Base-by-base conservation (phyloP, 1,284 basidiomycete species). In the Pterula multifida region DNA sequence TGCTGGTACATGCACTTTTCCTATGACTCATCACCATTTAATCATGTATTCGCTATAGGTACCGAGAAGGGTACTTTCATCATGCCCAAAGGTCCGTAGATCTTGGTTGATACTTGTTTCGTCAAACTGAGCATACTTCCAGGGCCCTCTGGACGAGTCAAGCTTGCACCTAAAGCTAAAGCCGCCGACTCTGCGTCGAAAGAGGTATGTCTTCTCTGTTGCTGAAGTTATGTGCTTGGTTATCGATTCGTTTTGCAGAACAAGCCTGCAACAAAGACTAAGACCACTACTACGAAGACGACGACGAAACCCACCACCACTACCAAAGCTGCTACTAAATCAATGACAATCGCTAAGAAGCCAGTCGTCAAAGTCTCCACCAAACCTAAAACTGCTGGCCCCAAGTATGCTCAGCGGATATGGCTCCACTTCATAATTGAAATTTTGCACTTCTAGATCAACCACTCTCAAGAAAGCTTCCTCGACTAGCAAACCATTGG, bases 101-200 rank as follows among this genome's bases (percentile, higher is more conserved):
- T 48, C 51, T 44, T 50, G 26, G 32, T 45, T 52, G 11, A 49
- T 51, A 21, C 25, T 26, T 49, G 13, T n/a, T n/a, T n/a, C n/a
- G n/a, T 48, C 47, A 21, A 28, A n/a, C n/a, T n/a, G 15, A 32
- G 47, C 4, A 26, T 48, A 23, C 9, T 15, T 24, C 23, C 58
- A 85, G 82, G 82, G 26, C 78, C 73, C 13, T 78, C 83, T 53
- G 91, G 91, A 49, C 82, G 85, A 59, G 86, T 95, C 54, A 94
- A 93, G 69, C 79, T 93, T 39, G 75, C 86, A 44, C 80, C 90
- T 51, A 85, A 82, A 70, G 58, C 62, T 42, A 76, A 70, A 56
- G 55, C 68, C 15, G 63, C 67, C 32, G 78, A 81, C 55, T 63
- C 70, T 13, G 68, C 72, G 42, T 67, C 75, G 48, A 86, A 89